Percentiles rank a stretch among this genome's conserved stretches.
phyloP scores from a whole-genome alignment of 768 basidiomycete species.

The Suillus tomentosus region DNA sequence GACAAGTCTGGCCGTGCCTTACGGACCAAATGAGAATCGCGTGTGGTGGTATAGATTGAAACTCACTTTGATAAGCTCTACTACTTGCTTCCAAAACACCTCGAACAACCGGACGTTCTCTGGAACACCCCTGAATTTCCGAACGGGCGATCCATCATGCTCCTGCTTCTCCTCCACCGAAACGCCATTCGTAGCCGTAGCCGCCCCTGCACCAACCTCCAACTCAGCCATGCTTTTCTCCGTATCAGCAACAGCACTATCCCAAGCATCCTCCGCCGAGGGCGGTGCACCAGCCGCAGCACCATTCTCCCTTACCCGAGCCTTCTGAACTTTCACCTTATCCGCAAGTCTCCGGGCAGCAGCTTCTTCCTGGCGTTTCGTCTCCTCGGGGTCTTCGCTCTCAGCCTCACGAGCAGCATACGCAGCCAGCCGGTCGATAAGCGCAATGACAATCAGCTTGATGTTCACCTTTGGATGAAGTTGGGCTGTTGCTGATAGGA shows the following conservation, averaged over 20 bases:
- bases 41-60: neutral
- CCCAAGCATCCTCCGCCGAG: slow-evolving; percentile 31
- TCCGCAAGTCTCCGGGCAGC: slow-evolving; percentile 87
- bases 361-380: slow-evolving; percentile 90
- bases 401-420: slow-evolving; percentile 98
- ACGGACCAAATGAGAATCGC: slow-evolving; percentile 12
- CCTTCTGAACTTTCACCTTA: slow-evolving; percentile 76
- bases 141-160: slow-evolving; percentile 55
- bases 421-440: slow-evolving; percentile 93
- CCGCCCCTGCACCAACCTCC: slow-evolving; percentile 2
- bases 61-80: slow-evolving; percentile 92
- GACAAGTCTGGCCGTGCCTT: slow-evolving; percentile 96
- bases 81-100: slow-evolving; percentile 98
- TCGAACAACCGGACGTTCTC: slow-evolving; percentile 95
- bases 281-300: slow-evolving; percentile 26
- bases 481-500: slow-evolving; percentile 94
- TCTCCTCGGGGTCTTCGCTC: slow-evolving; percentile 93
- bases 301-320: slow-evolving; percentile 54
- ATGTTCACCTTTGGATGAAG: slow-evolving; percentile 98
- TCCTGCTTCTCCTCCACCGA: slow-evolving; percentile 42
- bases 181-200: slow-evolving; percentile 21
- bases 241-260: slow-evolving; percentile 22
- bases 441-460: slow-evolving; percentile 95
- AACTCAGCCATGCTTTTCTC: slow-evolving; percentile 19
- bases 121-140: slow-evolving; percentile 94